Evolutionary conservation across 2,329 filamentous ascomycete genomes (phyloP).

Genomic region (Stromatinia cepivora): DNA sequence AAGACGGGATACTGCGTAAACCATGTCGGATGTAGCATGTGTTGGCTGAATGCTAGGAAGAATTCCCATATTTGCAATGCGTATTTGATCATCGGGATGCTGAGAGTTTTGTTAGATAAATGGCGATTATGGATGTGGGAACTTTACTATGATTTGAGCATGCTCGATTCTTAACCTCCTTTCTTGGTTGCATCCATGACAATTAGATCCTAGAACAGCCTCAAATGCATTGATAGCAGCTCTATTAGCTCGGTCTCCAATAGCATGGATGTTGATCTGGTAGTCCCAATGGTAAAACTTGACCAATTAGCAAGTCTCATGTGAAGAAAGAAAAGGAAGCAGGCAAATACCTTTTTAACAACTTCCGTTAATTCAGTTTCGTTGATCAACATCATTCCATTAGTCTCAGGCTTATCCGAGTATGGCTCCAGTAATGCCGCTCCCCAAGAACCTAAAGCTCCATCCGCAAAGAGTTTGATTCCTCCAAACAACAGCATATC

Average conservation of each 20-base stretch:
- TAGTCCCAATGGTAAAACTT: slow-evolving; percentile 59
- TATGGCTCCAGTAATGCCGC: slow-evolving; percentile 72
- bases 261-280: slow-evolving; percentile 72
- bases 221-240: slow-evolving; percentile 63
- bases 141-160: slow-evolving; percentile 59
- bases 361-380: slow-evolving; percentile 57
- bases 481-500: slow-evolving; percentile 55
- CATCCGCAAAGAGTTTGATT: slow-evolving; percentile 71
- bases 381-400: slow-evolving; percentile 66
- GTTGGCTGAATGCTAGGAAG: slow-evolving; percentile 68
- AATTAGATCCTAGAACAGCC: slow-evolving; percentile 54
- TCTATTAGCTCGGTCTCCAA: slow-evolving; percentile 68
- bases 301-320: slow-evolving; percentile 17
- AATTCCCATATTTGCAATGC: slow-evolving; percentile 59
- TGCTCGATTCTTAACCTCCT: slow-evolving; percentile 69
- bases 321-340: neutral
- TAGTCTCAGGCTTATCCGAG: slow-evolving; percentile 59
- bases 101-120: slow-evolving; percentile 18
- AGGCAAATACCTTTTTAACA: slow-evolving; percentile 43
- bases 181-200: slow-evolving; percentile 54
- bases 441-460: slow-evolving; percentile 70
- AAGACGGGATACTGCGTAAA: slow-evolving; percentile 62
- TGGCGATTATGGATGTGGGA: neutral
- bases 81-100: slow-evolving; percentile 61
- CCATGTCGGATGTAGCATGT: slow-evolving; percentile 71